Evolutionary conservation across 2,329 filamentous ascomycete species (phyloP).

Genomic region (Metarhizium anisopliae): DNA sequence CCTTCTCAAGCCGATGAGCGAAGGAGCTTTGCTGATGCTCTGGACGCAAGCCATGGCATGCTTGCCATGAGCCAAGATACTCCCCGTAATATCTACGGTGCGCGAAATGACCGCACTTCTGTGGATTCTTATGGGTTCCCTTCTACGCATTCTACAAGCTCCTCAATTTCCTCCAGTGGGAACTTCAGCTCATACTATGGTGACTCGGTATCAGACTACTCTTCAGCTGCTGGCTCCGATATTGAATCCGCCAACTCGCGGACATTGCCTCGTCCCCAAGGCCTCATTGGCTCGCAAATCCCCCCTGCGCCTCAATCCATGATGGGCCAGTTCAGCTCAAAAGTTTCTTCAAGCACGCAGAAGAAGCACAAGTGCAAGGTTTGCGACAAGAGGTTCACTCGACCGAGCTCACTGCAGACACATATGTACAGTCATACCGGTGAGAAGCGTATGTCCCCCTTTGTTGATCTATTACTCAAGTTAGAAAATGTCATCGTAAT

Average conservation of each 20-base stretch:
- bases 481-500: no score
- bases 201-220: slow-evolving; percentile 87
- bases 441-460: slow-evolving; percentile 75
- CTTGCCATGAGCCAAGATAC: slow-evolving; percentile 93
- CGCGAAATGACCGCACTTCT: slow-evolving; percentile 58
- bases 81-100: slow-evolving; percentile 79
- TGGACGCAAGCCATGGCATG: slow-evolving; percentile 92
- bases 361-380: slow-evolving; percentile 99
- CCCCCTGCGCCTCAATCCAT: slow-evolving; percentile 88
- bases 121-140: slow-evolving; percentile 89
- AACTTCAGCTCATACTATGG: slow-evolving; percentile 79
- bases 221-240: slow-evolving; percentile 69
- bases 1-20: slow-evolving; percentile 44
- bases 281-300: slow-evolving; percentile 48
- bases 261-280: slow-evolving; percentile 73
- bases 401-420: slow-evolving; percentile 88
- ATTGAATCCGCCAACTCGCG: slow-evolving; percentile 73
- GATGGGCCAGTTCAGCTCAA: slow-evolving; percentile 98
- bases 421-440: slow-evolving; percentile 99
- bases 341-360: slow-evolving; percentile 88
- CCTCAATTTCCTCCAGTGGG: slow-evolving; percentile 78
- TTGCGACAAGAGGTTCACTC: slow-evolving; percentile 94
- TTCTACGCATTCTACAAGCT: slow-evolving; percentile 72
- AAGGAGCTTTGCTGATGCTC: slow-evolving; percentile 74
- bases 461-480: no score